Evolutionary conservation across 2,329 filamentous ascomycete genomes (phyloP), one percentile per base, ranked within the genome.

Genomic region (Xylariomycetidae sp.): DNA sequence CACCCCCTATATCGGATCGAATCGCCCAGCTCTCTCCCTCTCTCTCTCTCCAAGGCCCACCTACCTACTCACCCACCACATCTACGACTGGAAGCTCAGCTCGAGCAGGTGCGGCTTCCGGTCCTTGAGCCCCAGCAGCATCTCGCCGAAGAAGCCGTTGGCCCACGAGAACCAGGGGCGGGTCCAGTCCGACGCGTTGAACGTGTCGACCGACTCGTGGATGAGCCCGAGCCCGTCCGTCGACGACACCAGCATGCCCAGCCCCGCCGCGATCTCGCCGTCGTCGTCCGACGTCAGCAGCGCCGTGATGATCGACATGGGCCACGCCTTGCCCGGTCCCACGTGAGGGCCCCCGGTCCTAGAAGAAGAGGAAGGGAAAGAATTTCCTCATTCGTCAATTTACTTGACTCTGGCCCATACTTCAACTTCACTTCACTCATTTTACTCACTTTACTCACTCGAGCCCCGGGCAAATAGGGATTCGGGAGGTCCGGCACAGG

Each of bases 221-320:
- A 67, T 63, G 27, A 67, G 46, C 1, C 64, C 64, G 16, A 58
- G 41, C 26, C 49, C 40, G 32, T 41, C 48, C 13, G 56, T 59
- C 26, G 53, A 57, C 14, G 50, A 50, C 15, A 58, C 43, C 6
- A 59, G 37, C 35, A 47, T 46, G 27, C 44, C 43, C 27, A 65
- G 46, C 22, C 61, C 62, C 6, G 50, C 45, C 12, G 61, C 50
- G 40, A 58, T 57, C 44, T 59, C 56, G 33, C 22, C 31, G 27
- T 58, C 55, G 38, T 55, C 45, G 33, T 53, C 42, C 19, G 50
- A 54, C 23, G 88, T 94, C 71, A 90, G 74, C 20, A 85, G 82
- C 54, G 85, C 80, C 37, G 89, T 78, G 30, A 94, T 78, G 45
- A 86, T 70, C 28, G 79, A 85, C 86, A 94, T 94, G 2, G 88